phyloP scores from a whole-genome alignment of 2,329 filamentous ascomycete genomes.

The Ascosphaera pollenicola region DNA sequence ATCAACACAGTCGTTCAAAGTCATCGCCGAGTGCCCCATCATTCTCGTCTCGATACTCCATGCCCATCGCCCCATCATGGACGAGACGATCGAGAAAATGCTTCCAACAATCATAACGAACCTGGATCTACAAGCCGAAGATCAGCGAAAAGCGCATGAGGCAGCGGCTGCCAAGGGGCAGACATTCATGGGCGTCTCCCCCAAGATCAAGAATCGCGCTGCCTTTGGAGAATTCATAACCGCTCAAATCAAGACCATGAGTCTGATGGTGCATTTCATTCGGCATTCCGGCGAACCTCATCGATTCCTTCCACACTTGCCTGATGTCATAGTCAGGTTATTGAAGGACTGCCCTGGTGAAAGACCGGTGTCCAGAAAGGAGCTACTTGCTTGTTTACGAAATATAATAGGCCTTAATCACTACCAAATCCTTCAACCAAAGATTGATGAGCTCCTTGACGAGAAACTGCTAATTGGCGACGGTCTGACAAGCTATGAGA shows the following conservation, averaged over 20 bases:
- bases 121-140: conserved; percentile 68
- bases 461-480: conserved; percentile 89
- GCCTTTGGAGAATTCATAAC: conserved; percentile 97
- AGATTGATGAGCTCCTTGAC: conserved; percentile 88
- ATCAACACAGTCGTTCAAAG: conserved; percentile 98
- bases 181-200: conserved; percentile 82
- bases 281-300: conserved; percentile 67
- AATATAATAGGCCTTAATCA: conserved; percentile 99
- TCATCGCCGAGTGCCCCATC: conserved; percentile 91
- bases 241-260: conserved; percentile 98
- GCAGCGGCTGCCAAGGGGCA: conserved; percentile 60
- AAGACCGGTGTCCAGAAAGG: conserved; percentile 82
- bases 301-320: conserved; percentile 70
- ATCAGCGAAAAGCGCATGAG: conserved; percentile 75
- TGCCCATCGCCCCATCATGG: conserved; percentile 59
- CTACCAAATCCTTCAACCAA: conserved; percentile 75
- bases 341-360: conserved; percentile 87
- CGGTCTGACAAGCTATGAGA: conserved; percentile 89
- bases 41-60: conserved; percentile 98
- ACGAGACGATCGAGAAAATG: conserved; percentile 72
- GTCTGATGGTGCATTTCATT: conserved; percentile 82
- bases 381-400: conserved; percentile 83
- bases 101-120: conserved; percentile 87
- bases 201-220: conserved; percentile 75
- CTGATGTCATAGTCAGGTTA: conserved; percentile 72